phyloP scores from a whole-genome alignment of 768 basidiomycete genomes.

The Suillus luteus region DNA sequence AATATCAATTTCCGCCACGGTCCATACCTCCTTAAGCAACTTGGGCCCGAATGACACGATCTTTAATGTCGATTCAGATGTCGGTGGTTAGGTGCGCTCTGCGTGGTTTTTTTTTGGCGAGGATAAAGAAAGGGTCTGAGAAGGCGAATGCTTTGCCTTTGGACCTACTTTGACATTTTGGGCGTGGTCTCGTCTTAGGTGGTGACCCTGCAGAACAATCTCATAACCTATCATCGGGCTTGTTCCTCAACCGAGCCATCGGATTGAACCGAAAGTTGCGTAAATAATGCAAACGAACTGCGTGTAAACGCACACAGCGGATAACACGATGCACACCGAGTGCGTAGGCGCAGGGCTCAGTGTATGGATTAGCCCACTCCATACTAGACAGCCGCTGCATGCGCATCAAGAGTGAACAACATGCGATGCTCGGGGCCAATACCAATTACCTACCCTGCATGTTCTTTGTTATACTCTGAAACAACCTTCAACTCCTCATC shows the following conservation, averaged over 20 bases:
- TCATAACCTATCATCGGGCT: conserved; percentile 28
- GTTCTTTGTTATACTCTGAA: neutral
- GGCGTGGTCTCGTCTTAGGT: conserved; percentile 47
- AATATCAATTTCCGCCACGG: conserved; percentile 41
- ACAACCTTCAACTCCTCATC: neutral
- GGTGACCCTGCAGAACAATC: conserved; percentile 34
- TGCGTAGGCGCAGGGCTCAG: conserved; percentile 9
- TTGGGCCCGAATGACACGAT: conserved; percentile 49
- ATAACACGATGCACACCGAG: conserved; percentile 32
- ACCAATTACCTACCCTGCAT: neutral
- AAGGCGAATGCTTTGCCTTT: conserved; percentile 28
- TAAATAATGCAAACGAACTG: conserved; percentile 42
- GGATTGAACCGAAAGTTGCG: conserved; percentile 40
- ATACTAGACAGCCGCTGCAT: neutral
- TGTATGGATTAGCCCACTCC: neutral
- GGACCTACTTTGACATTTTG: conserved; percentile 45
- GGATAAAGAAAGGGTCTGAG: neutral
- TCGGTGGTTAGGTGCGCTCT: neutral
- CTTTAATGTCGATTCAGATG: conserved; percentile 25
- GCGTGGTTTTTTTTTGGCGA: no score
- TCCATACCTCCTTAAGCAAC: conserved; percentile 48
- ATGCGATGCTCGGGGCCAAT: neutral
- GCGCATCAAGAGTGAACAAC: neutral
- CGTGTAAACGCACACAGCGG: conserved; percentile 35
- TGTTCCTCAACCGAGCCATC: conserved; percentile 41